Base-by-base conservation (phyloP, 306 rosid species). In the Lathyrus tuberosus region DNA sequence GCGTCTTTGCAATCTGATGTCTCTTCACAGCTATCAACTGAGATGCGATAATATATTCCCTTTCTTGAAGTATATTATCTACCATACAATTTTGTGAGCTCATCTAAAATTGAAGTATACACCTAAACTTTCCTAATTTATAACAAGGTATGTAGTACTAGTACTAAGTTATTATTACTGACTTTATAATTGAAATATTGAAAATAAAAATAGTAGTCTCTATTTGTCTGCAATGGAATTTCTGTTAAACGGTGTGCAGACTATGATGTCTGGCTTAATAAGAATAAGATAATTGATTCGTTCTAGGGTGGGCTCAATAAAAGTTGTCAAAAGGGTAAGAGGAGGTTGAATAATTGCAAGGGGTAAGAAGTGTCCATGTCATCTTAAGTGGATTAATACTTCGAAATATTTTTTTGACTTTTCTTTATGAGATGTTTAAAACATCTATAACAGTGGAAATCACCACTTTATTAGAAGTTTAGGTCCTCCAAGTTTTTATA, bases 271-370 rank as follows among this genome's bases (percentile, higher is more conserved):
- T 31, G 35, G 35, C 65, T 54, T 54, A 53, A 22, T 42, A 65
- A 44, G 30, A 24, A 52, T 18, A 28, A 52, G 14, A 52, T 52
- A 10, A 54, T 31, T 31, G 35, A 31, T 53, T 44, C 38, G 14
- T 52, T 20, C 63, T 40, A 69, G 15, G 28, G 64, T 69, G 73
- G 63, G 52, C 63, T 69, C 51, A 31, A 37, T 14, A 53, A 20
- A n/a, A 38, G 46, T 22, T 3, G 62, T 48, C 33, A 30, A 17
- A 8, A 24, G 2, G 22, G 46, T 6, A 17, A 37, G 37, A 16
- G n/a, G 33, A 8, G 38, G 51, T 69, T 52, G 40, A 20, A 3
- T 5, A 18, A 16, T 68, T 49, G 56, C 26, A 14, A 16, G n/a
- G 11, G 3, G 8, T 31, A 10, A n/a, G 26, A 46, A 49, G 24